A percentile compares a stretch with the other conserved stretches of the same genome.
phyloP scores from a whole-genome alignment of 495 filamentous ascomycete species.

The Hypoxylon subgilvum region DNA sequence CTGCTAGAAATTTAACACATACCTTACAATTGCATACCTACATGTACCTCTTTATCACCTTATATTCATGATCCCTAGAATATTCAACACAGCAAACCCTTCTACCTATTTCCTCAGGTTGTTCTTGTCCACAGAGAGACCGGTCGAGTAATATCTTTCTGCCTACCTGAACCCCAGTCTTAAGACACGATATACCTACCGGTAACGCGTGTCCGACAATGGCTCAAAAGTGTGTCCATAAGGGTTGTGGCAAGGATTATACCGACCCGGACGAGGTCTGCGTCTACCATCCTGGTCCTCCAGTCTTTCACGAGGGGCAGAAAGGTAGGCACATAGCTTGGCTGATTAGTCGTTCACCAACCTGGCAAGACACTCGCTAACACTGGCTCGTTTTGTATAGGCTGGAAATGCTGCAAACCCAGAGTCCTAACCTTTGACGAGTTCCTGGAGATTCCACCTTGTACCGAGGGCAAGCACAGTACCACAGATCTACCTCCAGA shows the following conservation, averaged over 20 bases:
- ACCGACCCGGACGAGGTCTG: slow-evolving; percentile 84
- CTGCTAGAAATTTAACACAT: neutral
- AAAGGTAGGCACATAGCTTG: no score
- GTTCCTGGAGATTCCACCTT: slow-evolving; percentile 92
- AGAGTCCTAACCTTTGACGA: slow-evolving; percentile 98
- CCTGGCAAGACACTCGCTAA: slow-evolving; percentile 4
- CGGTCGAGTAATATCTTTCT: neutral
- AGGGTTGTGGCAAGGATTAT: slow-evolving; percentile 90
- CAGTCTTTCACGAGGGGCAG: slow-evolving; percentile 97
- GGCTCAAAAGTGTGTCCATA: slow-evolving; percentile 93
- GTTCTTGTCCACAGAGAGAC: no score
- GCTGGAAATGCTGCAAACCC: slow-evolving; percentile 99
- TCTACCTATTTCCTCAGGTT: no score
- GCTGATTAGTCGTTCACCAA: no score
- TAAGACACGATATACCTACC: neutral
- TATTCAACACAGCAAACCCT: neutral
- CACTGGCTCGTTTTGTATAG: slow-evolving; percentile 50
- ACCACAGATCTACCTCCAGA: slow-evolving; percentile 71
- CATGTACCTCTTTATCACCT: neutral
- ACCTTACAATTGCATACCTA: neutral
- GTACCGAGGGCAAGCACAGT: slow-evolving; percentile 92
- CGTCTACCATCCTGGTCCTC: slow-evolving; percentile 89
- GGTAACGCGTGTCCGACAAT: slow-evolving; percentile 55
- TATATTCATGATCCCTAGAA: neutral
- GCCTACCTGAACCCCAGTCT: no score